These are phyloP conservation scores for Wickerhamiella spandovensis DNA, from an alignment of 805 yeast species.

Conservation along the genomic window DNA sequence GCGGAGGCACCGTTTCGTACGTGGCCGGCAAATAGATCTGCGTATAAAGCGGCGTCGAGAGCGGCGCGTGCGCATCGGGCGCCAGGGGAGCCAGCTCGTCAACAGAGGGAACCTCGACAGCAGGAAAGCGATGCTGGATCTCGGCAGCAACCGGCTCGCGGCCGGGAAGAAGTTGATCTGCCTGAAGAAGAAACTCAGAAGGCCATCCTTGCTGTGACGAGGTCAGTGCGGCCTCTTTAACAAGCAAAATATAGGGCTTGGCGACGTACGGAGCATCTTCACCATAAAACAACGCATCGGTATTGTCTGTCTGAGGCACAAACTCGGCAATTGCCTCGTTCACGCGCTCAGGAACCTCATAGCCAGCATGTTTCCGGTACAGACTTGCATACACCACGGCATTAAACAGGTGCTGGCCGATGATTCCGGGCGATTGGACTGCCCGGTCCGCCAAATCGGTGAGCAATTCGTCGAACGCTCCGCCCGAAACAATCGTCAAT, in stretches of 20 bases:
- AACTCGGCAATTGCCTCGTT: neutral
- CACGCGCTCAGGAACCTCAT: neutral
- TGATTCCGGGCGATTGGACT: conserved; percentile 28
- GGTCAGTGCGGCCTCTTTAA: conserved; percentile 13
- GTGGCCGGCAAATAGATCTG: conserved; percentile 22
- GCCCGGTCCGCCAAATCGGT: conserved; percentile 42
- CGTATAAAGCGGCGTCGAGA: neutral
- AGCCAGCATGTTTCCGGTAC: conserved; percentile 9
- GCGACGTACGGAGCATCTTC: conserved; percentile 21
- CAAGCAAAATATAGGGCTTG: conserved; percentile 20
- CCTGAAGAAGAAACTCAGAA: conserved; percentile 14
- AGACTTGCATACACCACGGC: conserved; percentile 11
- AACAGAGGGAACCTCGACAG: conserved; percentile 22
- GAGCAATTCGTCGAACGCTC: conserved; percentile 26
- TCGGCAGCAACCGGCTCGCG: neutral
- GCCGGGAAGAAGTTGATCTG: conserved; percentile 2
- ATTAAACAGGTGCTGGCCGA: conserved; percentile 8
- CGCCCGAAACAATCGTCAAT: conserved; percentile 41
- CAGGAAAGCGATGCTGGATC: conserved; percentile 23
- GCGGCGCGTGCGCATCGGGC: neutral
- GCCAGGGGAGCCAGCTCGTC: conserved; percentile 3
- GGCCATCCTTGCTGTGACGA: conserved; percentile 16
- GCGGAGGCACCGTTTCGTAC: conserved; percentile 54
- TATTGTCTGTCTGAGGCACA: neutral
- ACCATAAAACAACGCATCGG: conserved; percentile 10